phyloP scores from a whole-genome alignment of 805 yeast genomes.

The Barnettozyma californica region DNA sequence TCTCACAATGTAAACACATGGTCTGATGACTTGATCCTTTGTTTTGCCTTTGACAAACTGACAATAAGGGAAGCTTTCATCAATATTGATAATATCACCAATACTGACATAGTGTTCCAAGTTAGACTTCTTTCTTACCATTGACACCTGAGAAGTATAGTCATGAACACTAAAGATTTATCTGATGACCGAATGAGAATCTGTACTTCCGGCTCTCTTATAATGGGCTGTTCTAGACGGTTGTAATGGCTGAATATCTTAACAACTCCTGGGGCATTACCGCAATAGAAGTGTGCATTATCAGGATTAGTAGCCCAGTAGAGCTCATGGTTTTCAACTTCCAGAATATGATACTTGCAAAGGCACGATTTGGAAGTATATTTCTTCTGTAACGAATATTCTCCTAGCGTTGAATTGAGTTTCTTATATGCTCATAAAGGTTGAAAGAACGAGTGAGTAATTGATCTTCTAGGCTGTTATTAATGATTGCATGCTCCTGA shows the following conservation, averaged over 20 bases:
- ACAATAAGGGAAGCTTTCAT: not conserved
- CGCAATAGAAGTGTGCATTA: constrained; percentile 48
- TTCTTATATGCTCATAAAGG: not conserved
- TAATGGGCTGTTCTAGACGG: not conserved
- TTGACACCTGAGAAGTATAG: constrained; percentile 10
- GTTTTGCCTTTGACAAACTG: constrained; percentile 5
- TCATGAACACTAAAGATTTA: constrained; percentile 13
- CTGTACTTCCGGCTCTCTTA: constrained; percentile 28
- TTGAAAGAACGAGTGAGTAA: not conserved
- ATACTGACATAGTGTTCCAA: constrained; percentile 12
- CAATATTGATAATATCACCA: constrained; percentile 8
- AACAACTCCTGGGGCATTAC: constrained; percentile 61
- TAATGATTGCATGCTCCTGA: not conserved
- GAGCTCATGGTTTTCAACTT: constrained; percentile 43
- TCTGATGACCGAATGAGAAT: constrained; percentile 24
- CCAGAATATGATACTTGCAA: constrained; percentile 55
- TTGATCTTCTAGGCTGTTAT: too few relatives aligned
- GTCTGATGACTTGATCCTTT: constrained; percentile 3
- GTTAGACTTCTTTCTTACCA: constrained; percentile 9
- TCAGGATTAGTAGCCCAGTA: constrained; percentile 68
- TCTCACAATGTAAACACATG: not conserved
- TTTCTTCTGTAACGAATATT: not conserved
- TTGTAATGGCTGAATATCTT: constrained; percentile 29
- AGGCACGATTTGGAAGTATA: constrained; percentile 9
- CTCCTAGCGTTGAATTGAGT: not conserved